Base-by-base conservation (phyloP, 768 basidiomycete genomes). In the Paxillus ammoniavirescens region DNA sequence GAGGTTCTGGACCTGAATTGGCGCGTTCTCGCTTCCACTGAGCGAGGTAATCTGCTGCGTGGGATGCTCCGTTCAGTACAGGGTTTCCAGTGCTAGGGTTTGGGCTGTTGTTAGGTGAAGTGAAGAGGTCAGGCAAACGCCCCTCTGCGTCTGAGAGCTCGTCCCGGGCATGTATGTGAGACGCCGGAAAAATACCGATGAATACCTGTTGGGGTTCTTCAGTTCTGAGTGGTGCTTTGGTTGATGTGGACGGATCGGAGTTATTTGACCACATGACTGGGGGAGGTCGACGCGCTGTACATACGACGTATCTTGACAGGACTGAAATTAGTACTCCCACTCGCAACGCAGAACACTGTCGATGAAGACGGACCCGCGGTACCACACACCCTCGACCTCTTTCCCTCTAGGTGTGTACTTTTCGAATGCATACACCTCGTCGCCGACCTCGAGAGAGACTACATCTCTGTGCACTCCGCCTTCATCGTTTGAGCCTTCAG, bases 351-450 rank as follows among this genome's bases (percentile, higher is more conserved):
- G 30, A 26, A 36, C 7, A 36, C 2, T 3, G 51, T 3, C 2
- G 42, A 43, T 44, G 49, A 14, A 58, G 55, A 82, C 90, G 70
- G 69, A 97, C 90, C 96, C 96, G 75, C 96, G 79, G 72, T 93
- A 98, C 96, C 96, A 98, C 14, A 84, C 71, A 17, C 86, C 87
- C 51, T 90, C 89, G 12, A 82, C 82, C 49, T 91, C 26, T 26
- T 26, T 26, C 26, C 26, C 26, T 26, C 26, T 76, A 10, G 88
- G 86, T 0, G 79, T 85, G 69, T 93, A 95, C 66, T 87, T 87
- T 74, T 98, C 96, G 64, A 98, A 98, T 15, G 94, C 93, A 72
- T 98, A 98, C 33, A 98, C 86, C 67, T 98, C 95, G 70, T 97
- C 95, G 44, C 96, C 96, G 28, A 98, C 89, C 61, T 97, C 94